Conservation (phyloP, 352 stramenopile genomes). For the Globisporangium nagaii region DNA sequence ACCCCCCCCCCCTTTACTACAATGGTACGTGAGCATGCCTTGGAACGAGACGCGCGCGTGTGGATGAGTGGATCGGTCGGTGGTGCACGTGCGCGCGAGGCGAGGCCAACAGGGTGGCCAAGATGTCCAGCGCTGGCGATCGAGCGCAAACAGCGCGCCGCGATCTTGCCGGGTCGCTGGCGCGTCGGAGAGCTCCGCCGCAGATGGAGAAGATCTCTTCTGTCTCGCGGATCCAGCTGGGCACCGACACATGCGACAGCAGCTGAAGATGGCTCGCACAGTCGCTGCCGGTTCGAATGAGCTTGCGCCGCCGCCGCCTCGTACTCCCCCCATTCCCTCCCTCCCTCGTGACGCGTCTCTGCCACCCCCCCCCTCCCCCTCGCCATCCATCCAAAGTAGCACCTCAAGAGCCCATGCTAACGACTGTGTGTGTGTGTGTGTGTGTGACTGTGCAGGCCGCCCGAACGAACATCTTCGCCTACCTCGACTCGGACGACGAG, state of each 20-base stretch:
- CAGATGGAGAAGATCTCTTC: neutral
- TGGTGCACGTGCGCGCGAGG: neutral
- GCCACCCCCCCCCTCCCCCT: neutral
- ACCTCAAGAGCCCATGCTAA: neutral
- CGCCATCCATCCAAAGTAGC: neutral
- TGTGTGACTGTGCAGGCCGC: conserved; percentile 34
- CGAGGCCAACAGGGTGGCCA: neutral
- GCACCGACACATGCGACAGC: neutral
- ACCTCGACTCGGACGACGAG: conserved; percentile 76
- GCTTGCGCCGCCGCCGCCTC: neutral
- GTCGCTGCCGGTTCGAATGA: neutral
- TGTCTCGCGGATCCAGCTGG: neutral
- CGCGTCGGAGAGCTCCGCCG: neutral
- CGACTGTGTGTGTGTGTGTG: neutral
- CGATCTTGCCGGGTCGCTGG: conserved; percentile 3
- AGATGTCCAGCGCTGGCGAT: neutral
- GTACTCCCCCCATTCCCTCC: neutral
- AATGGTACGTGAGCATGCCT: conserved; percentile 14
- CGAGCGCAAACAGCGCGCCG: neutral
- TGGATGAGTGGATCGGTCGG: neutral
- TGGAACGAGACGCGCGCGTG: too few relatives aligned
- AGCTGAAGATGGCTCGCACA: neutral
- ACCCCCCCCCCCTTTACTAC: conserved; percentile 3
- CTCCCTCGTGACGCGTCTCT: neutral
- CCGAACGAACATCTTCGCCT: conserved; percentile 67